Conservation (phyloP, 805 yeast genomes). For the Kodamaea hsintzibuensis region DNA sequence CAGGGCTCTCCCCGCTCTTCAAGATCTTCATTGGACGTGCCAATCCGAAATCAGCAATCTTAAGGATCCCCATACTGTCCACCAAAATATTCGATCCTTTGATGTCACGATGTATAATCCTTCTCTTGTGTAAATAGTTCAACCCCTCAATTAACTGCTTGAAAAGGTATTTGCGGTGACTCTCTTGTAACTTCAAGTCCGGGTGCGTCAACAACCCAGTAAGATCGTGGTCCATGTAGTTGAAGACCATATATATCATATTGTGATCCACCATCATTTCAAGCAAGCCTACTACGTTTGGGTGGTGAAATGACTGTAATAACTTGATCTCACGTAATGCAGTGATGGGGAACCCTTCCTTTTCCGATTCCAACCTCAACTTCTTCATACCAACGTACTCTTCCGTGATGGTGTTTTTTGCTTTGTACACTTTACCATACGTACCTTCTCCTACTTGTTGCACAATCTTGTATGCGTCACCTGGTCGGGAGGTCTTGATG, state of each 20-base stretch:
- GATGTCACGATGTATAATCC: conserved; percentile 77
- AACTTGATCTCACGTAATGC: conserved; percentile 89
- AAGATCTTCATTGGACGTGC: conserved; percentile 72
- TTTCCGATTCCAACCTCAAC: conserved; percentile 78
- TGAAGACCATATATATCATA: conserved; percentile 85
- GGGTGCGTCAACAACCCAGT: conserved; percentile 85
- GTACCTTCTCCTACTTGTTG: conserved; percentile 99
- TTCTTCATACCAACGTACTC: conserved; percentile 84
- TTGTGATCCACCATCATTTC: conserved; percentile 87
- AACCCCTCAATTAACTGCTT: conserved; percentile 68
- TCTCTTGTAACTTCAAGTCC: conserved; percentile 56
- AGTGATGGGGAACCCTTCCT: conserved; percentile 96
- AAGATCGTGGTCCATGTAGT: conserved; percentile 90
- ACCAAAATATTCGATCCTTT: conserved; percentile 78
- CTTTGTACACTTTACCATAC: conserved; percentile 94
- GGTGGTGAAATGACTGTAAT: conserved; percentile 79
- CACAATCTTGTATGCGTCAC: conserved; percentile 62
- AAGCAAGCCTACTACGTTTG: conserved; percentile 73
- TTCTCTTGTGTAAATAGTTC: conserved; percentile 63
- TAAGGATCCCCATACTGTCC: conserved; percentile 60
- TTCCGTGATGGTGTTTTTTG: conserved; percentile 66
- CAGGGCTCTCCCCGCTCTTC: conserved; percentile 55
- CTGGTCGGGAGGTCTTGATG: conserved; percentile 25
- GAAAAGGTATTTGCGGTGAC: conserved; percentile 67
- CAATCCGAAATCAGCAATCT: conserved; percentile 80